phyloP scores from a whole-genome alignment of 2,329 filamentous ascomycete genomes.

The Aspergillus uvarum region DNA sequence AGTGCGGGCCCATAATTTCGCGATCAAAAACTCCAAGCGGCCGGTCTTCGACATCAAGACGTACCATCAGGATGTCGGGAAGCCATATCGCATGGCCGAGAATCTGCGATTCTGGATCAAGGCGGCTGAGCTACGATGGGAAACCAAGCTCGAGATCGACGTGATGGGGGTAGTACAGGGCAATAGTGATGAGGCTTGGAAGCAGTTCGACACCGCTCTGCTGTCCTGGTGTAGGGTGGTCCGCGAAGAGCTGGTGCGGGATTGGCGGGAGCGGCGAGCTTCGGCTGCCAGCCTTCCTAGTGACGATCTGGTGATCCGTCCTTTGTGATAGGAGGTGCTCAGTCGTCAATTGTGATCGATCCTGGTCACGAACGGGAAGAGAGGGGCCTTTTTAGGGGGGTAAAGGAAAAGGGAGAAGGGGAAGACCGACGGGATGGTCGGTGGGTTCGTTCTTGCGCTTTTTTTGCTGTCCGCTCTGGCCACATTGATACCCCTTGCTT shows the following conservation, averaged over 20 bases:
- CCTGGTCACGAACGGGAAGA: background rate
- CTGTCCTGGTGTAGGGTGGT: slow-evolving; percentile 80
- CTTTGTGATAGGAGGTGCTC: background rate
- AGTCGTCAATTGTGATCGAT: background rate
- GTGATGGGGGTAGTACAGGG: slow-evolving; percentile 83
- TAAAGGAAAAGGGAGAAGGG: background rate
- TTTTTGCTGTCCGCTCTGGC: slow-evolving; percentile 9
- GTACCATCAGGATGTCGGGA: slow-evolving; percentile 88
- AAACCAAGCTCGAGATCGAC: slow-evolving; percentile 78
- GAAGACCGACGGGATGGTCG: slow-evolving; percentile 18
- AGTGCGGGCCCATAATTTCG: slow-evolving; percentile 84
- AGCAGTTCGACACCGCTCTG: slow-evolving; percentile 78
- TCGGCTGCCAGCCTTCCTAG: slow-evolving; percentile 19
- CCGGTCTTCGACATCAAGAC: slow-evolving; percentile 86
- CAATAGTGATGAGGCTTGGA: slow-evolving; percentile 66
- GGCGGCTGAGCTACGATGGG: slow-evolving; percentile 91
- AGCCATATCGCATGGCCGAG: slow-evolving; percentile 90
- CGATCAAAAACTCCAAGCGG: slow-evolving; percentile 78
- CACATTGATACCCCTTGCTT: slow-evolving; percentile 4
- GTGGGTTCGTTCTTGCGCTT: slow-evolving; percentile 4
- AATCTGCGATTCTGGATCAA: slow-evolving; percentile 97
- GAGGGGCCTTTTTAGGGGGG: background rate
- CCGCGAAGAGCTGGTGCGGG: slow-evolving; percentile 73
- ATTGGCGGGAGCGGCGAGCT: slow-evolving; percentile 54
- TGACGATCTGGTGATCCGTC: slow-evolving; percentile 18